Evolutionary conservation across 192 early-diverging fungal species (phyloP), one percentile per base, ranked within the genome.

Genomic region (Coemansia sp.): DNA sequence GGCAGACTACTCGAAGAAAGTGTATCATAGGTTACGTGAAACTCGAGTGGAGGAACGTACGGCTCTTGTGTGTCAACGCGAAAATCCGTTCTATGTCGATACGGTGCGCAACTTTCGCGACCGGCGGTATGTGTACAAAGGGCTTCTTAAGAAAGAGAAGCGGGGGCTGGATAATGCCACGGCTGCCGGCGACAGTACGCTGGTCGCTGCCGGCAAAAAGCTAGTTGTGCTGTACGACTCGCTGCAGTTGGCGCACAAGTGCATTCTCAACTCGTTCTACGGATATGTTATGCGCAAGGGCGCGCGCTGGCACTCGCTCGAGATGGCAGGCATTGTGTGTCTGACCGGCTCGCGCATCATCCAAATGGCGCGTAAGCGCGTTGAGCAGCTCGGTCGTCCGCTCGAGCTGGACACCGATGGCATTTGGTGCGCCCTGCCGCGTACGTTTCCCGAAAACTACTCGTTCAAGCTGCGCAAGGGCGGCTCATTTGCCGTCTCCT

Each of bases 261-360:
- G 91, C 75, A 90, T 92, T 78, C 76, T 90, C 24, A 90, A 92
- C 73, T 98, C 95, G 11, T 99, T 97, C 73, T 98, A 98, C 65
- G 97, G 97, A 18, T 99, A 99, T 75, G 97, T 99, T 12, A 99
- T 97, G 97, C 82, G 95, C 60, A 99, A 96, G 83, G 95, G 95
- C 5, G 92, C 95, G 1, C 87, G 97, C 38, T 99, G 97, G 97
- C 94, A 94, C 74, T 97, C 94, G 9, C 89, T 99, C 83, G 94
- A 97, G 77, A 99, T 99, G 97, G 97, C 94, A 0, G 97, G 97
- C 19, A 93, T 99, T 23, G 95, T 98, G 47, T 99, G 97, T 75
- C 65, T 95, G 59, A 99, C 95, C 4, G 97, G 97, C 4, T 89
- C 97, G 10, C 90, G 85, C 41, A 97, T 99, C 65, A 99, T 99